Conservation (phyloP, 352 stramenopile species). For the Pythium pectinolyticum region DNA sequence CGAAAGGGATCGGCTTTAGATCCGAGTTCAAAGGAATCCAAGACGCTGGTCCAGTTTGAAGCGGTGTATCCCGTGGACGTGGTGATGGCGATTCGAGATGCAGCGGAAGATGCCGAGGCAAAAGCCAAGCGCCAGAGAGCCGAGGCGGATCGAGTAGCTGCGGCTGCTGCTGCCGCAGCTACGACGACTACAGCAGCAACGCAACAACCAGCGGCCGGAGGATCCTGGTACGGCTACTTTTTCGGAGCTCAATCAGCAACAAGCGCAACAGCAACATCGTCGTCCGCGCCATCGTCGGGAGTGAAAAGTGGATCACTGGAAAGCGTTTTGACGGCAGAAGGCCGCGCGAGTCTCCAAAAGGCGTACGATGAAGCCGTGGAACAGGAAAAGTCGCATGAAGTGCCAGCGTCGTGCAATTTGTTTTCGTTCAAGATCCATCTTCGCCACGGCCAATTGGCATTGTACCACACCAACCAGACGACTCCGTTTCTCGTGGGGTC, state of each 20-base stretch:
- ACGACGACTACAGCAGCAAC: constrained; percentile 20
- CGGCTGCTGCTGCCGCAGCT: no score
- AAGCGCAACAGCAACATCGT: constrained; percentile 7
- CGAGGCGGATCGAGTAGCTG: constrained; percentile 32
- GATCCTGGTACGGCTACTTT: constrained; percentile 83
- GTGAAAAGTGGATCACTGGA: constrained; percentile 22
- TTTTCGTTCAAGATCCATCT: constrained; percentile 69
- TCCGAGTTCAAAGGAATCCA: constrained; percentile 39
- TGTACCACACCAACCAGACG: constrained; percentile 53
- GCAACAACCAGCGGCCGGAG: constrained; percentile 19
- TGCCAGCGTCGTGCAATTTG: constrained; percentile 68
- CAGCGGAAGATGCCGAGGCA: constrained; percentile 55
- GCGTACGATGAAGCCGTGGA: constrained; percentile 72
- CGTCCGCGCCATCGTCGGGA: constrained; percentile 6
- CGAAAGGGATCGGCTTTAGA: constrained; percentile 43
- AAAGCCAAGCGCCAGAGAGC: constrained; percentile 27
- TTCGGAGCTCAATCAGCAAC: constrained; percentile 41
- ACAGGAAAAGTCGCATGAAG: constrained; percentile 43
- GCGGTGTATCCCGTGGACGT: constrained; percentile 68
- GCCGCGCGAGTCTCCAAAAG: constrained; percentile 63
- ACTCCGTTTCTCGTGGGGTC: constrained; percentile 48
- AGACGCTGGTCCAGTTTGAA: constrained; percentile 53
- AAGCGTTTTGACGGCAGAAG: constrained; percentile 60
- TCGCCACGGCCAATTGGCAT: constrained; percentile 43
- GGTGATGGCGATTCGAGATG: constrained; percentile 57